These are phyloP conservation scores for Aphanomyces astaci DNA, from an alignment of 352 stramenopile genomes.

Conservation along the genomic window DNA sequence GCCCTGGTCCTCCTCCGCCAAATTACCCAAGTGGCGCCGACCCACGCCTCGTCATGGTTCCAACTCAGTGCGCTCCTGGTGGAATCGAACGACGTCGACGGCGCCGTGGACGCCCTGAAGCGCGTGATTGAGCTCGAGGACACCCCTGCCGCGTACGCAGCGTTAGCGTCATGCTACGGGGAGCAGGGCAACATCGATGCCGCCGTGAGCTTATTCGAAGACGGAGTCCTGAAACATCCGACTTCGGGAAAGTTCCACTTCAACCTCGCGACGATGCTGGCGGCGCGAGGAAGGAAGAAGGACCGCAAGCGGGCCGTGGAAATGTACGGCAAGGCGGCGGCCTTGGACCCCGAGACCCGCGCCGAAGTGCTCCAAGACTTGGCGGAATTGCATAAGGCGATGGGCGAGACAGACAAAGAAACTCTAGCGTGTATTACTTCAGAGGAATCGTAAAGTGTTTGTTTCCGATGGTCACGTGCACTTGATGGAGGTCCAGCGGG, in stretches of 20 bases:
- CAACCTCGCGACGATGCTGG: slow-evolving; percentile 63
- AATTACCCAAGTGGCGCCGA: slow-evolving; percentile 31
- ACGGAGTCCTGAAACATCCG: slow-evolving; percentile 33
- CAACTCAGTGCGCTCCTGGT: slow-evolving; percentile 34
- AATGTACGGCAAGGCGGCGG: slow-evolving; percentile 39
- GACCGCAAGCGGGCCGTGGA: slow-evolving; percentile 25
- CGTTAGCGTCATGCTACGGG: slow-evolving; percentile 45
- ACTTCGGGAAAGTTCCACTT: slow-evolving; percentile 50
- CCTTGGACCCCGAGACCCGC: slow-evolving; percentile 32
- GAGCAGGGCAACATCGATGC: slow-evolving; percentile 46
- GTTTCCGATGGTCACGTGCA: slow-evolving; percentile 73
- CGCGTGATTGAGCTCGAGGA: slow-evolving; percentile 36
- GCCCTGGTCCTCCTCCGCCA: slow-evolving; percentile 36
- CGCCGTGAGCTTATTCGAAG: slow-evolving; percentile 41
- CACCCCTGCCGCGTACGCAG: slow-evolving; percentile 43
- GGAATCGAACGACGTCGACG: slow-evolving; percentile 23
- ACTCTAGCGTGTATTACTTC: not conserved
- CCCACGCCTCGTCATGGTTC: slow-evolving; percentile 49
- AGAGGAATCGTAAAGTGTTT: slow-evolving; percentile 47
- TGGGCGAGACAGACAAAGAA: slow-evolving; percentile 19
- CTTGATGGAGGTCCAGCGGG: slow-evolving; percentile 25
- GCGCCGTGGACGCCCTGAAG: slow-evolving; percentile 34
- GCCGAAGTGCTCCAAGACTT: slow-evolving; percentile 47
- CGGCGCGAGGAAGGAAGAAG: slow-evolving; percentile 31
- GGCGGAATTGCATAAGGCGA: slow-evolving; percentile 30